Evolutionary conservation across 2,329 filamentous ascomycete genomes (phyloP), one percentile per base, ranked within the genome.

Genomic region (Phialemoniopsis sp.): DNA sequence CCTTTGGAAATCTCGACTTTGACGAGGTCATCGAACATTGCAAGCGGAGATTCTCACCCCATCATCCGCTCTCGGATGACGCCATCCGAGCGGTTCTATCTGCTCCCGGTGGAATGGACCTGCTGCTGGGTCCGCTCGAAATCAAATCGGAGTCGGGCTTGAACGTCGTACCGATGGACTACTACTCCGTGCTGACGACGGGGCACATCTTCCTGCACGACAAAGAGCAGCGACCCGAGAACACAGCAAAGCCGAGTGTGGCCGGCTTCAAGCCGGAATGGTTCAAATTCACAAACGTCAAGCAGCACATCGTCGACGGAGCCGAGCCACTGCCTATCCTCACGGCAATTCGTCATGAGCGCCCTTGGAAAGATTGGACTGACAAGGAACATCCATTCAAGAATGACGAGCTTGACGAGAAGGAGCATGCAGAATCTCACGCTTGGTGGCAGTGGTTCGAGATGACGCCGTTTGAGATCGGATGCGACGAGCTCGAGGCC

Each of bases 381-480:
- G 40, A 41, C 26, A 37, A 39, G 21, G 35, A 41, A 15, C 19
- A 41, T 12, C 40, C 40, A 5, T 41, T 41, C 16, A 15, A 29
- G 13, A 34, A 26, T 12, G 35, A 41, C 28, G 28, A 33, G 7
- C 15, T 33, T 2, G 19, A 38, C 17, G 19, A 26, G 29, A 38
- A 38, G 13, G 40, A 41, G 35, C 40, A 38, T 28, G 13, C 26
- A 30, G 16, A 40, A 3, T 41, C 31, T 5, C 26, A 41, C 6
- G 40, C 40, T 8, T 38, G 36, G 40, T 41, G 40, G 40, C 40
- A 39, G 14, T 41, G 40, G 40, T 41, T 38, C 13, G 36, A 41
- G 26, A 35, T 41, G 12, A 31, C 36, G 9, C 36, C 40, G 3
- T 35, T 34, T 13, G 40, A 38, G n/a, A 18, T 41, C 12, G 40